These are phyloP conservation scores for Colletotrichum theobromicola DNA, from an alignment of 2,329 filamentous ascomycete species.

Conservation along the genomic window DNA sequence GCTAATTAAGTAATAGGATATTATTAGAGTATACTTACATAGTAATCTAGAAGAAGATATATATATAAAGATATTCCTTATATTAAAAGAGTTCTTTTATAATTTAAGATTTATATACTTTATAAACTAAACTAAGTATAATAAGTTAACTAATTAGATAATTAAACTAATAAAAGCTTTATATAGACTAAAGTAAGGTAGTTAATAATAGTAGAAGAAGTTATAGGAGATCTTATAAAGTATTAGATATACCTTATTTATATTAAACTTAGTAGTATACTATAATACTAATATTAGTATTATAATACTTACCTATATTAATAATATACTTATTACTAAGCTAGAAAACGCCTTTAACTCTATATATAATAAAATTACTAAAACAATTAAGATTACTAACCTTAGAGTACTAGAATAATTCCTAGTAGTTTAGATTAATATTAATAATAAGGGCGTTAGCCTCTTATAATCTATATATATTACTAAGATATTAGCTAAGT, in stretches of 20 bases:
- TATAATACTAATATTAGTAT: background rate
- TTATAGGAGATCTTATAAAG: background rate
- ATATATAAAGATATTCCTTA: background rate
- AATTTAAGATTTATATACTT: background rate
- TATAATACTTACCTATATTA: background rate
- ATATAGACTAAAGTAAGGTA: background rate
- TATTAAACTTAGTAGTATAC: background rate
- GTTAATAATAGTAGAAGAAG: background rate
- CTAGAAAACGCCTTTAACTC: background rate
- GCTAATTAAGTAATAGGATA: background rate
- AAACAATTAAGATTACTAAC: background rate
- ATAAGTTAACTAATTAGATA: background rate
- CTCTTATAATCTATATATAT: background rate
- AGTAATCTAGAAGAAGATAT: background rate
- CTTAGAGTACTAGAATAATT: background rate
- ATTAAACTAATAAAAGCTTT: background rate
- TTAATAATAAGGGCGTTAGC: background rate
- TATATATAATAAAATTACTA: background rate
- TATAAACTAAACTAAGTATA: background rate
- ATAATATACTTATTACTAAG: background rate
- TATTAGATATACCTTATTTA: background rate
- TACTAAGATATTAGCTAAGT: background rate
- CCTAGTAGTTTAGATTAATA: background rate
- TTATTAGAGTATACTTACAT: background rate
- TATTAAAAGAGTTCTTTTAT: background rate